Percentiles rank a stretch among this genome's conserved stretches.
Evolutionary conservation across 192 early-diverging fungal species (phyloP).

Genomic region (Oehlia diaphana): DNA sequence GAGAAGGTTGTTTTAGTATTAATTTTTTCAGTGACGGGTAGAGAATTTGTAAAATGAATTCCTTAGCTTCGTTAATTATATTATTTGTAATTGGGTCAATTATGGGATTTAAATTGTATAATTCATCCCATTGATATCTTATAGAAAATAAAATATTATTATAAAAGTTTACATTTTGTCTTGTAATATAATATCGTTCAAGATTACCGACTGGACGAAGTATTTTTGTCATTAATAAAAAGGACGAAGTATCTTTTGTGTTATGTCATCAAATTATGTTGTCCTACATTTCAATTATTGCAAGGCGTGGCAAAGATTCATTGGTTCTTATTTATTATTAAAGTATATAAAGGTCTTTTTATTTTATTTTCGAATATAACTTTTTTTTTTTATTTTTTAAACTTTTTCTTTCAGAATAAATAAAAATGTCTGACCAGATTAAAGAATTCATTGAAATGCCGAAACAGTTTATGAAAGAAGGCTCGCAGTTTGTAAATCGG

Average conservation of each 20-base stretch:
- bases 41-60: background rate
- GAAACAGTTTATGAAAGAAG: conserved; percentile 91
- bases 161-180: background rate
- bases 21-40: background rate
- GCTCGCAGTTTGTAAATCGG: conserved; percentile 86
- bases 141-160: background rate
- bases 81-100: background rate
- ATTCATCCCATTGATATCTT: conserved; percentile 7
- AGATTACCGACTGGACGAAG: conserved; percentile 7
- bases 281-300: too few relatives aligned
- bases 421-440: conserved; percentile 27
- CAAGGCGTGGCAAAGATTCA: background rate
- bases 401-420: background rate
- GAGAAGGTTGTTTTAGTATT: background rate
- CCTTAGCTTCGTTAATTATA: background rate
- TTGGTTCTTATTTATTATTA: background rate
- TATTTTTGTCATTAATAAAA: background rate
- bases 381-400: background rate
- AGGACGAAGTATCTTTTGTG: too few relatives aligned
- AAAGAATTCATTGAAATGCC: conserved; percentile 70
- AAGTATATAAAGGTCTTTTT: background rate
- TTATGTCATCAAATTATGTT: too few relatives aligned
- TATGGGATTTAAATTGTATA: background rate
- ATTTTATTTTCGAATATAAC: background rate
- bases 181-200: conserved; percentile 1